A percentile compares a stretch with the other conserved stretches of the same genome.
phyloP scores from a whole-genome alignment of 129 eudicot genomes.

The Deinandra increscens region DNA sequence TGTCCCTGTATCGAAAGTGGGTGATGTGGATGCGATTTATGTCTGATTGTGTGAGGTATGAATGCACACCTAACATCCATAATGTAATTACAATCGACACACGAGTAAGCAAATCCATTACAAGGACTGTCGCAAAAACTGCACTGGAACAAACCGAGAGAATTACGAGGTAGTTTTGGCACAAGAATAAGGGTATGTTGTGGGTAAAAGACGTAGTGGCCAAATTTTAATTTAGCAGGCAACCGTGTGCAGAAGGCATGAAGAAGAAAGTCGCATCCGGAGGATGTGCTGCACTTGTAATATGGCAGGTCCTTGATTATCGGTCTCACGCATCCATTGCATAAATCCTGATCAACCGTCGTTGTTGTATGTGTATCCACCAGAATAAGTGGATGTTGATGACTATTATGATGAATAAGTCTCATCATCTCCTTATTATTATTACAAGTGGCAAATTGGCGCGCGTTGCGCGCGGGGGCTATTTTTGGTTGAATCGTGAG shows the following conservation, averaged over 20 bases:
- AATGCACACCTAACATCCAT: background rate
- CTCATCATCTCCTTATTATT: no score
- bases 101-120: background rate
- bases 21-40: background rate
- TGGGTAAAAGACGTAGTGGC: no score
- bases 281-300: background rate
- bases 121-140: background rate
- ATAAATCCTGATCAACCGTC: background rate
- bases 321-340: constrained; percentile 10
- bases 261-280: background rate
- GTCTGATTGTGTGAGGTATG: background rate
- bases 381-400: no score
- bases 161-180: no score
- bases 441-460: no score
- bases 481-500: no score
- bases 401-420: constrained; percentile 4
- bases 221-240: no score
- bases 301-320: background rate
- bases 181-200: no score
- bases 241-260: background rate
- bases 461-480: no score
- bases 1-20: no score
- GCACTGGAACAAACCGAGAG: background rate
- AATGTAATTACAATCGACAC: background rate
- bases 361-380: background rate